Evolutionary conservation across 345 rosid genomes (phyloP), one percentile per base, ranked within the genome.

Genomic region (Noccaea bulbosa): DNA sequence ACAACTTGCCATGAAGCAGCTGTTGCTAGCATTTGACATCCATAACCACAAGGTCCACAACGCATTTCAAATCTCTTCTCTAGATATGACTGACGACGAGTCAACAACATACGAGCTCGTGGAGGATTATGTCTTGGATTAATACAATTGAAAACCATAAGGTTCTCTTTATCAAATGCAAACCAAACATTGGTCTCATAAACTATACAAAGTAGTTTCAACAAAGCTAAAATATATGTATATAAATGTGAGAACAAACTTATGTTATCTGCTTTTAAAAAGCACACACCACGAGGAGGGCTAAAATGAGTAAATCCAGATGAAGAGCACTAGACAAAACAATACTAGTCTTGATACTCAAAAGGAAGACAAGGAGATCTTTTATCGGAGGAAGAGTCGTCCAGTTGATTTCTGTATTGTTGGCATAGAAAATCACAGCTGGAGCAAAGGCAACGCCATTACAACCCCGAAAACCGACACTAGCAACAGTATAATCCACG

Each of bases 361-460:
- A 46, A 8, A 46, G 61, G n/a, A 49, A 27, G 40, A 56, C 16
- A 9, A 52, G 47, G 30, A 22, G 48, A 49, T 6, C n/a, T 34
- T 64, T 54, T 63, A 63, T 17, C 41, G 0, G 32, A 62, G 0
- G 20, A 62, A 4, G 55, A 40, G 15, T 62, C 47, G 45, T 67
- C 70, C 62, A 5, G 16, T 56, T 60, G 30, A 20, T 27, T 35
- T 11, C 40, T 37, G 78, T 17, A 30, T 54, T 38, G 66, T 22
- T 69, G 35, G 35, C 75, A 69, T 11, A 70, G 11, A 65, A 35
- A 35, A 24, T 88, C 81, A 92, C 71, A 88, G 92, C 72, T 95
- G 98, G 64, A 95, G 97, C 73, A 95, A 79, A 22, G 99, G 99
- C 79, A 95, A 79, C 1, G 99, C 93, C 99, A 95, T 95, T 63